phyloP scores from a whole-genome alignment of 73 alveolate species.

The Blepharisma japonicum region DNA sequence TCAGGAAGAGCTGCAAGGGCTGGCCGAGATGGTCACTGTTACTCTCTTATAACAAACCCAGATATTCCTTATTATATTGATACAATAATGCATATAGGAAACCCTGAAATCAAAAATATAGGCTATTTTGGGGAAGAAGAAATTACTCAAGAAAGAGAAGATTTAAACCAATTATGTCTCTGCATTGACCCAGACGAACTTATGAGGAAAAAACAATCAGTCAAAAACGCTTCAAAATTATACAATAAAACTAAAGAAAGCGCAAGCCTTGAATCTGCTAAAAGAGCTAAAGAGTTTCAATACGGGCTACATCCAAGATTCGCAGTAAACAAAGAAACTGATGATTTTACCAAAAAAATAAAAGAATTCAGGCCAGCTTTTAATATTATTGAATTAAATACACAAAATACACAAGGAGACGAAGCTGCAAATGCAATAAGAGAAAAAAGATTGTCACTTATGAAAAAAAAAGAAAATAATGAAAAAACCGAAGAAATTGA shows the following conservation, averaged over 20 bases:
- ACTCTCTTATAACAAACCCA: slow-evolving; percentile 72
- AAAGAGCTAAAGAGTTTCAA: slow-evolving; percentile 58
- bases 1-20: slow-evolving; percentile 99
- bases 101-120: slow-evolving; percentile 38
- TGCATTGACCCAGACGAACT: slow-evolving; percentile 46
- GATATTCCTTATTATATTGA: slow-evolving; percentile 93
- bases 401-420: slow-evolving; percentile 30
- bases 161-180: slow-evolving; percentile 28
- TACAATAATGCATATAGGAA: slow-evolving; percentile 85
- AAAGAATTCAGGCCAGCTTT: slow-evolving; percentile 68
- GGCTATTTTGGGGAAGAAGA: slow-evolving; percentile 47
- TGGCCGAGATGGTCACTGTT: slow-evolving; percentile 88
- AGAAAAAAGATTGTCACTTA: slow-evolving; percentile 19
- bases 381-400: slow-evolving; percentile 52
- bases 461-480: slow-evolving; percentile 13
- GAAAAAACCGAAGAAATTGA: slow-evolving; percentile 32
- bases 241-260: slow-evolving; percentile 71
- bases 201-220: slow-evolving; percentile 59
- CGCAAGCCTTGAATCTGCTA: slow-evolving; percentile 64
- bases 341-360: slow-evolving; percentile 69
- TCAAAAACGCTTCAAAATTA: slow-evolving; percentile 68
- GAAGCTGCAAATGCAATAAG: slow-evolving; percentile 17
- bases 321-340: slow-evolving; percentile 40
- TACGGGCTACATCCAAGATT: slow-evolving; percentile 69
- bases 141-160: not conserved